phyloP scores from a whole-genome alignment of 768 basidiomycete species.

The Suillus luteus region DNA sequence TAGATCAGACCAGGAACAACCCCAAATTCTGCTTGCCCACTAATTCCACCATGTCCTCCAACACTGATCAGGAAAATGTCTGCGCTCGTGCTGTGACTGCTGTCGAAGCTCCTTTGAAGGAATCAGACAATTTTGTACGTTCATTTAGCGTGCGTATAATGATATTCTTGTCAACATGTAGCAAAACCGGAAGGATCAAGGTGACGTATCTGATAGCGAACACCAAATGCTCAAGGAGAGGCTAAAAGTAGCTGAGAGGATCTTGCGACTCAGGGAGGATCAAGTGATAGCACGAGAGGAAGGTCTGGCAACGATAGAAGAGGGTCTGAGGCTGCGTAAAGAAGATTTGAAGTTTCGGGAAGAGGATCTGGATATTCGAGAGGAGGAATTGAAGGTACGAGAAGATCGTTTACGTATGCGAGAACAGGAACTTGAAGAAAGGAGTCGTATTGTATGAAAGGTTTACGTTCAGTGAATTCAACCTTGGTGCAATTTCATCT shows the following conservation, averaged over 20 bases:
- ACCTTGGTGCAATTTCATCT: not conserved
- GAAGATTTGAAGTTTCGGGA: conserved; percentile 3
- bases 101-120: not conserved
- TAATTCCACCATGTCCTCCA: conserved; percentile 2
- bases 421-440: conserved; percentile 9
- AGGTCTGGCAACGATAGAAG: conserved; percentile 3
- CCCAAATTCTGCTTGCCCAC: not conserved
- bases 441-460: not conserved
- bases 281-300: conserved; percentile 5
- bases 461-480: not conserved
- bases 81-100: not conserved
- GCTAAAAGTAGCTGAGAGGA: conserved; percentile 1
- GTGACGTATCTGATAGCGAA: conserved; percentile 2
- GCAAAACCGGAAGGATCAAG: conserved; percentile 3
- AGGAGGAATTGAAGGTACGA: conserved; percentile 8
- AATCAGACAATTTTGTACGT: conserved; percentile 1
- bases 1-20: not conserved
- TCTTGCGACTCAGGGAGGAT: conserved; percentile 1
- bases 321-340: conserved; percentile 7
- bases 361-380: conserved; percentile 7
- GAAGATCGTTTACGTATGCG: not conserved
- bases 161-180: not conserved
- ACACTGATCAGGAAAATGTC: not conserved
- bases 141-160: not conserved
- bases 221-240: not conserved